Base-by-base conservation (phyloP, 208 protist genomes). In the Acanthamoeba rhysodes region DNA sequence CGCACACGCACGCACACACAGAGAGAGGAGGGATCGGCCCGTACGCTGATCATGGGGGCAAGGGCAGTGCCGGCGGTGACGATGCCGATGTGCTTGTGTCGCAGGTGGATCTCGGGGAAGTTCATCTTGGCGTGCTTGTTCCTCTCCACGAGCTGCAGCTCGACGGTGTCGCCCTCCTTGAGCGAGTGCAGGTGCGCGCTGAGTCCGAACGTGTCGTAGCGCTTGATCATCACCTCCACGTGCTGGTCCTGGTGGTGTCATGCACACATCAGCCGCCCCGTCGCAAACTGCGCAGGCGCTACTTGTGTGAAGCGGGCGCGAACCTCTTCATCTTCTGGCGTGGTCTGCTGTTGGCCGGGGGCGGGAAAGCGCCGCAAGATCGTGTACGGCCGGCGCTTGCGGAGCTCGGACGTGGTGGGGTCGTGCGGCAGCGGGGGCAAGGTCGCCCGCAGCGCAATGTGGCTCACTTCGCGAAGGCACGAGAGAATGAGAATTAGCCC, bases 41-140 rank as follows among this genome's bases (percentile, higher is more conserved):
- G 50, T 88, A 88, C 80, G 34, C 53, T 88, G 32, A 88, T 88
- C 80, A 88, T 88, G 80, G 80, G 80, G 29, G 80, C 45, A 7
- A 88, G 53, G 27, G 80, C 80, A 2, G 80, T 88, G 53, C 80
- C 80, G n/a, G 80, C 80, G 53, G 80, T 88, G 80, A 88, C 80
- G 80, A 88, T 88, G 29, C 80, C 80, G 53, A 88, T 66, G 53
- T 41, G 80, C 80, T 88, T 88, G 53, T 88, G 80, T 55, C 74
- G 74, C 29, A 66, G 80, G 53, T 88, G 80, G n/a, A 88, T 62
- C 50, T 64, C 50, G 66, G 66, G 29, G 18, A 74, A 37, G 66
- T 74, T 74, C 66, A 74, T 37, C 53, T 41, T 64, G 53, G 34
- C 29, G 50, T 64, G 50, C 80, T 88, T 45, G 80, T 88, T 16